These are phyloP conservation scores for Endotrypanum monterogeii DNA, from an alignment of 208 protist genomes.

Conservation along the genomic window DNA sequence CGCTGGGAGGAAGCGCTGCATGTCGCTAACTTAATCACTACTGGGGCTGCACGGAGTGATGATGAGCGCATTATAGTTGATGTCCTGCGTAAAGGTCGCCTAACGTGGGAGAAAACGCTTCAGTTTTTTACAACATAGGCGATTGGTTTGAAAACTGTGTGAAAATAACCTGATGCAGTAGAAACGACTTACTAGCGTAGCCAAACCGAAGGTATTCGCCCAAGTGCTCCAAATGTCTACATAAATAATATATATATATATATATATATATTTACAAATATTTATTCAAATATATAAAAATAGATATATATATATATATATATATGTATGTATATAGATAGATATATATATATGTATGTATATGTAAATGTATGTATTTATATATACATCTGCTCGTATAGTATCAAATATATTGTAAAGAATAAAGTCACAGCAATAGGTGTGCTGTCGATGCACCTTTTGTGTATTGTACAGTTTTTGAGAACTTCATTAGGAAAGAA, in stretches of 20 bases:
- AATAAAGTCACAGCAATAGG: background rate
- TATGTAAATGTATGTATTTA: background rate
- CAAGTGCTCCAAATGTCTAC: background rate
- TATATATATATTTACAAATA: constrained; percentile 18
- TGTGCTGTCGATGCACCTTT: background rate
- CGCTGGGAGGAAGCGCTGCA: constrained; percentile 33
- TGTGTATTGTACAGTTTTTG: background rate
- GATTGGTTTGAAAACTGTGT: background rate
- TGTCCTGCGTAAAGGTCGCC: constrained; percentile 6
- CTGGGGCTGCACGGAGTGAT: constrained; percentile 1
- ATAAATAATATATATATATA: constrained; percentile 12
- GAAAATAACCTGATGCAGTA: background rate
- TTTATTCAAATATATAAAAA: background rate
- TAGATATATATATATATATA: no score
- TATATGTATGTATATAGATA: no score
- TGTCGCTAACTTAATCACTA: constrained; percentile 10
- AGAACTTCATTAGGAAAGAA: background rate
- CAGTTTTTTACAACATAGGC: constrained; percentile 23
- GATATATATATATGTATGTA: constrained; percentile 15
- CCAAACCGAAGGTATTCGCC: background rate
- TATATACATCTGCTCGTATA: no score
- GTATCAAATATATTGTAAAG: no score
- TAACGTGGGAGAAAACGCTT: constrained; percentile 27
- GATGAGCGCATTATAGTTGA: constrained; percentile 18
- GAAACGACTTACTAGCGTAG: background rate